Evolutionary conservation across 495 filamentous ascomycete species (phyloP).

Genomic region (Penicillium coffeae): DNA sequence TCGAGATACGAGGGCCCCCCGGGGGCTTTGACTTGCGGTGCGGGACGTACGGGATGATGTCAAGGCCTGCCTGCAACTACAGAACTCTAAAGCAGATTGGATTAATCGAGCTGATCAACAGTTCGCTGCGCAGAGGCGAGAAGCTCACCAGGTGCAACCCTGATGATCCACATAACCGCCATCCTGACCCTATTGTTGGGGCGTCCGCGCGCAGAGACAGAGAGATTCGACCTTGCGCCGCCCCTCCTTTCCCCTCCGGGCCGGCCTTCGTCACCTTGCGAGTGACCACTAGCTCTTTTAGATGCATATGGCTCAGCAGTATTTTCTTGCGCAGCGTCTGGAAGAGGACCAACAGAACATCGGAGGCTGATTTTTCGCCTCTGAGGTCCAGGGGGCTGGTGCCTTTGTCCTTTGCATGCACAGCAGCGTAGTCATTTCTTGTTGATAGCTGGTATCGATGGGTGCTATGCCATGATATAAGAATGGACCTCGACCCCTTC

Average conservation of each 20-base stretch:
- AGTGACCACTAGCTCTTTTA: conserved; percentile 19
- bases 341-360: conserved; percentile 1
- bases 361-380: not conserved
- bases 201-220: conserved; percentile 1
- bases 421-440: conserved; percentile 14
- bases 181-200: conserved; percentile 27
- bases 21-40: conserved; percentile 15
- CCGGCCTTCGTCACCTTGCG: conserved; percentile 7
- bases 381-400: conserved; percentile 1
- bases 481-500: conserved; percentile 10
- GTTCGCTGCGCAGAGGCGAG: conserved; percentile 1
- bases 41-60: conserved; percentile 25
- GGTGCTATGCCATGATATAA: conserved; percentile 14
- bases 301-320: conserved; percentile 24
- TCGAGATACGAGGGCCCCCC: not conserved
- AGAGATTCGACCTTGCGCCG: conserved; percentile 2
- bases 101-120: conserved; percentile 16
- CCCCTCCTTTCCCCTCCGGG: conserved; percentile 9
- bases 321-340: conserved; percentile 10
- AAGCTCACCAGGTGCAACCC: conserved; percentile 6
- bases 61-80: conserved; percentile 26
- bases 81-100: conserved; percentile 26
- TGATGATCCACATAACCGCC: conserved; percentile 33
- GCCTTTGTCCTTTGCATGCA: conserved; percentile 2
- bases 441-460: not conserved